Evolutionary conservation across 2,329 filamentous ascomycete species (phyloP), one percentile per base, ranked within the genome.

Genomic region (Trichoderma asperellum): DNA sequence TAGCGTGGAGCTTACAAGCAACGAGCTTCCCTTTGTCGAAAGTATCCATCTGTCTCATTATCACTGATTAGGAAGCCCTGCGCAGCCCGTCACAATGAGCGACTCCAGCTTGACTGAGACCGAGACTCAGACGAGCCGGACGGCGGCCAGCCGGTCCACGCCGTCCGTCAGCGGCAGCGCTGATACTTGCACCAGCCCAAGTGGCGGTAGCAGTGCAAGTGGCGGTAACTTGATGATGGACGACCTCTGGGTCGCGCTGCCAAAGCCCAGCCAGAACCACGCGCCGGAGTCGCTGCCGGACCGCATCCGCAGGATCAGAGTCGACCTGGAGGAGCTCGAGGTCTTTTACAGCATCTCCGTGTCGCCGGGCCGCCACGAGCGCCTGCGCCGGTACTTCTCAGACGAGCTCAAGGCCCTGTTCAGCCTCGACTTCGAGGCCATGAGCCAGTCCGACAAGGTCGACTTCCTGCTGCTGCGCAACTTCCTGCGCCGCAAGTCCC

Each of bases 391-490:
- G 14, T 88, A 82, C 73, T 83, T 82, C 70, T 66, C 74, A 0
- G 72, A 80, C 0, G 82, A 87, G 70, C 77, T 86, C 0, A 73
- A 75, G 1, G 64, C 72, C 0, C 68, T 80, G 0, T 71, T 71
- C 24, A 58, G 68, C 24, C 61, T 77, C 11, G 71, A 74, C 43
- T 79, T 79, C 66, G 72, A 76, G 2, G 60, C 52, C 1, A 69
- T 79, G 24, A 70, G 69, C 21, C 84, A 85, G 67, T 80, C 87
- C 47, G 82, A 79, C 53, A 81, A 78, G 68, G 81, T 84, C 18
- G 85, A 87, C 72, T 85, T 81, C 65, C 57, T 87, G 5, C 81
- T 88, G 0, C 76, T 88, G 5, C 79, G 82, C 49, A 86, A 83
- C 72, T 84, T 81, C 66, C 75, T 87, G 2, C 72, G 72, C 12